A percentile compares a stretch with the other conserved stretches of the same genome.
Conservation (phyloP, 495 filamentous ascomycete species). For the Lepidopterella palustris region DNA sequence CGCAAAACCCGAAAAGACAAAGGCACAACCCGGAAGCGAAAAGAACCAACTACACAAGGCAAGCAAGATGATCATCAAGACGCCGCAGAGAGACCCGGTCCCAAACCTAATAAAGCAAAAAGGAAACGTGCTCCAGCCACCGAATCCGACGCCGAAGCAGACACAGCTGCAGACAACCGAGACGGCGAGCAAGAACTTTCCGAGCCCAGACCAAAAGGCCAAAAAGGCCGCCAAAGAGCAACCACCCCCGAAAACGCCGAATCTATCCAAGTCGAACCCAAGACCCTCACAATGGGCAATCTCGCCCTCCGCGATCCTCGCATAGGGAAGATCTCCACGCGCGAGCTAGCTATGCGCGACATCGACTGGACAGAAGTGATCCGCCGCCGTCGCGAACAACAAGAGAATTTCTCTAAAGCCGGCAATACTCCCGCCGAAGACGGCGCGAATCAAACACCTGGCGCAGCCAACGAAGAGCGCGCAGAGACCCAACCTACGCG, state of each 20-base stretch:
- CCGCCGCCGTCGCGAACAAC: slow-evolving; percentile 17
- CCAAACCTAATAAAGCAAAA: not conserved
- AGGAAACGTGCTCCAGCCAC: slow-evolving; percentile 6
- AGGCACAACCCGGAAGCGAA: slow-evolving; percentile 3
- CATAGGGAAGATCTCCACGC: slow-evolving; percentile 75
- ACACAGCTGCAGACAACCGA: not conserved
- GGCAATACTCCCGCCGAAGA: slow-evolving; percentile 2
- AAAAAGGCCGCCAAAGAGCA: slow-evolving; percentile 32
- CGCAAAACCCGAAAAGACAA: slow-evolving; percentile 17
- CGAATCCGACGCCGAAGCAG: slow-evolving; percentile 5
- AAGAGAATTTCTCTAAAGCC: not conserved
- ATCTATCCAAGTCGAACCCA: slow-evolving; percentile 58
- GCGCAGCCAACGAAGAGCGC: slow-evolving; percentile 9
- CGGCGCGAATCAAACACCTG: slow-evolving; percentile 1
- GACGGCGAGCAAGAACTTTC: not conserved
- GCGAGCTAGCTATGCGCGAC: slow-evolving; percentile 51
- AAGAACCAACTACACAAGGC: not conserved
- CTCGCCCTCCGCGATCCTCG: slow-evolving; percentile 62
- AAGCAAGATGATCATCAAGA: slow-evolving; percentile 1
- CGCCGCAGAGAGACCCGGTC: not conserved
- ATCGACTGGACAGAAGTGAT: slow-evolving; percentile 47
- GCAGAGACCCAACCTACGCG: not conserved
- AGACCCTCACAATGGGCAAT: slow-evolving; percentile 72
- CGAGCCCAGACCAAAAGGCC: not conserved
- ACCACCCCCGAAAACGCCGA: slow-evolving; percentile 75